phyloP scores from a whole-genome alignment of 345 rosid genomes.

The Kandelia obovata region DNA sequence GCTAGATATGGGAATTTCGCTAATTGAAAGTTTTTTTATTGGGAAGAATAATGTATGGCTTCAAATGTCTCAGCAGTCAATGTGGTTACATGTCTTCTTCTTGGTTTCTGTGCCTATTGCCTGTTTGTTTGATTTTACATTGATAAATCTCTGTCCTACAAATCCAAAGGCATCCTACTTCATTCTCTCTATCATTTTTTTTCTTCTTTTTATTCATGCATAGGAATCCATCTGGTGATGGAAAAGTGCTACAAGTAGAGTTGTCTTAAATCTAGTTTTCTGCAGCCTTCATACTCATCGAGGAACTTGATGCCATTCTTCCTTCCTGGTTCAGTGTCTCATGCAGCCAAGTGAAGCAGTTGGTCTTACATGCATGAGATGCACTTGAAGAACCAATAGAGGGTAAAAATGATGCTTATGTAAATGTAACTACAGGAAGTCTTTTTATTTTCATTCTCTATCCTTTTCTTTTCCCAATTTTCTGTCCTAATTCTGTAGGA shows the following conservation, averaged over 20 bases:
- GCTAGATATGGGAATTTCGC: conserved; percentile 3
- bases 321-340: conserved; percentile 34
- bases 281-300: conserved; percentile 33
- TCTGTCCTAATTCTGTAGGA: not conserved
- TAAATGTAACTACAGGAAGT: conserved; percentile 14
- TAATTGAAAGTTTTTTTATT: not conserved
- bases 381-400: too few species aligned
- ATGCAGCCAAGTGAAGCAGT: conserved; percentile 23
- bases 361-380: conserved; percentile 34
- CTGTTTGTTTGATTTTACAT: not conserved
- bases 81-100: not conserved
- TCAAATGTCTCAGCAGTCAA: not conserved
- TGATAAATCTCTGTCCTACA: not conserved
- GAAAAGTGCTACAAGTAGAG: conserved; percentile 9
- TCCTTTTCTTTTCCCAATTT: conserved; percentile 5
- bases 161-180: not conserved
- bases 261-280: conserved; percentile 10
- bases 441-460: conserved; percentile 6
- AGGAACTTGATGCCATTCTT: conserved; percentile 43
- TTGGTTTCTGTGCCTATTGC: not conserved
- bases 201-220: conserved; percentile 12
- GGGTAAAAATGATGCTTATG: too few species aligned
- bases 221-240: conserved; percentile 4
- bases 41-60: not conserved
- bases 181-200: not conserved